Conservation (phyloP, 2,329 filamentous ascomycete species). For the Bisporella sp. region DNA sequence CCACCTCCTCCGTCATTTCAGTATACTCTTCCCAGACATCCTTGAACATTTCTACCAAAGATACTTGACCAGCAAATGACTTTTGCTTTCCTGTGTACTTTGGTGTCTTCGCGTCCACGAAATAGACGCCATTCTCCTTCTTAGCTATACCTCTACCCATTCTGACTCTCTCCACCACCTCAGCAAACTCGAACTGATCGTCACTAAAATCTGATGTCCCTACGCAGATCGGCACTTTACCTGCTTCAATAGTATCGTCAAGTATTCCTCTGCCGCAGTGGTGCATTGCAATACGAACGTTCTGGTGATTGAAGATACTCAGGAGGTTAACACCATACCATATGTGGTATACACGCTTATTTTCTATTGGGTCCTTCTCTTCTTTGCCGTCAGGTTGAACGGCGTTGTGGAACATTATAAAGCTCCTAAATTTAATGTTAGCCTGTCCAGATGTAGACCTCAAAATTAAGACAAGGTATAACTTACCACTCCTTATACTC, state of each 20-base stretch:
- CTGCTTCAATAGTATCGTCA: not conserved
- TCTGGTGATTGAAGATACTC: not conserved
- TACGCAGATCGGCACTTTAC: not conserved
- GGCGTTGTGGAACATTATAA: no score
- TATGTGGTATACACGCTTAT: no score
- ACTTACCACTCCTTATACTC: no score
- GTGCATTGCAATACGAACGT: not conserved
- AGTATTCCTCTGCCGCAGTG: not conserved
- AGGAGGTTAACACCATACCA: no score
- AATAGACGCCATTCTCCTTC: not conserved
- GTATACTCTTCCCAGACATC: not conserved
- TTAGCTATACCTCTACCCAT: not conserved
- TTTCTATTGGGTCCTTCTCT: no score
- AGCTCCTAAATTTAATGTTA: no score
- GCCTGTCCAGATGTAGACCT: no score
- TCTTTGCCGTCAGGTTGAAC: no score
- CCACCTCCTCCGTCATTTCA: not conserved
- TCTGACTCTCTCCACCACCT: not conserved
- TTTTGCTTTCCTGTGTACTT: not conserved
- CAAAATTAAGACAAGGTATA: no score
- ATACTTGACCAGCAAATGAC: not conserved
- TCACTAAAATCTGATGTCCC: not conserved
- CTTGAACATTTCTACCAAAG: not conserved
- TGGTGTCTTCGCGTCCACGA: not conserved
- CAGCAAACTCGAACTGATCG: not conserved